Evolutionary conservation across 192 early-diverging fungal genomes (phyloP), one percentile per base, ranked within the genome.

Genomic region (Paraglomus occultum): DNA sequence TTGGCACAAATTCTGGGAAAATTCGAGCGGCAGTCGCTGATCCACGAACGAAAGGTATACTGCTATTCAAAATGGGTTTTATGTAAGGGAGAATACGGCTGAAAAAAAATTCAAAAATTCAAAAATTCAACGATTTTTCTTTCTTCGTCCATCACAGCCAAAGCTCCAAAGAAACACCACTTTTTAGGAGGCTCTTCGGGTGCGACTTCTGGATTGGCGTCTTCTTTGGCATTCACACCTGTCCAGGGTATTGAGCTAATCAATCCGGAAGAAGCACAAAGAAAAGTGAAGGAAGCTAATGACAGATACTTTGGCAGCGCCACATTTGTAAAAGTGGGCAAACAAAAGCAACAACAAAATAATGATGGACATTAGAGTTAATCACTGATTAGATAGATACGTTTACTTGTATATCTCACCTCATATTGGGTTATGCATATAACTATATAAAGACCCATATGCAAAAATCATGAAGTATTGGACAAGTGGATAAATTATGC

Each of bases 201-300:
- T 2, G 70, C 76, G 10, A 88, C 89, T 4, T 91, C 94, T 20
- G 96, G 96, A 10, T 79, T 95, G 50, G 88, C 91, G 0, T 89
- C 94, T 0, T 94, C 94, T 15, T 80, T 98, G 10, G 90, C 96
- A 1, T 96, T 98, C 65, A 98, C 95, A 7, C 95, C 96, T 9
- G 89, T 94, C 14, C 92, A 98, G 71, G 94, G 95, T 61, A 91
- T 98, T 71, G 96, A 98, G 77, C 74, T 98, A 31, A 86, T 88
- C 42, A 92, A 95, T 72, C 96, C 96, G 1, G 90, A 89, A 18
- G 82, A 84, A 0, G 72, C 75, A 2, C 80, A 86, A 45, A 79
- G 89, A 64, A 83, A 77, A 62, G 68, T 85, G 20, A 89, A 90
- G 67, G 78, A 83, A 22, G 79, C 80, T 3, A 89, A 89, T 53